Evolutionary conservation across 2,329 filamentous ascomycete genomes (phyloP), one percentile per base, ranked within the genome.

Genomic region (Pezicula neosporulosa): DNA sequence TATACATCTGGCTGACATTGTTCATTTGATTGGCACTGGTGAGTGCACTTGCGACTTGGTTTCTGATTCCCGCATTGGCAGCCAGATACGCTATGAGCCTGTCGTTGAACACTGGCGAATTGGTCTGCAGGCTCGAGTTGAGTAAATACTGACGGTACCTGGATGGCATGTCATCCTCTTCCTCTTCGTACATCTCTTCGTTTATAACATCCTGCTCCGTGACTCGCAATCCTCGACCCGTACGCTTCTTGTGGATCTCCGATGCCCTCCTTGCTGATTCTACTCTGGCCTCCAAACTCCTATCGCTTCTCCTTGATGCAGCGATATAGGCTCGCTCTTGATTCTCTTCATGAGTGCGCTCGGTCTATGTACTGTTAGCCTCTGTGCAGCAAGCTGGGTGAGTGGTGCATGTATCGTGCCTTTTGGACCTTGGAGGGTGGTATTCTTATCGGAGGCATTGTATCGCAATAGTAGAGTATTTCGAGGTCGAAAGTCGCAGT

Each of bases 151-250:
- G 74, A 52, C 83, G 77, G 63, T 85, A 88, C 49, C 83, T 82
- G 54, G 82, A 77, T 1, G 86, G 84, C 21, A 89, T 66, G 51
- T 92, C 88, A 60, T 96, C 89, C 48, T 96, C 91, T 64, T 96
- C 89, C 68, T 96, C 92, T 64, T 96, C 91, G 66, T 97, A 97
- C 90, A 96, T 96, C 67, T 95, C 90, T 67, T 96, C 92, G 56
- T 90, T 91, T 60, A 88, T 76, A 12, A 96, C 91, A 70, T 94
- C 91, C 63, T 94, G 82, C 68, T 92, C 87, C 24, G 87, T 91
- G 52, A 97, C 88, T 60, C 85, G 85, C 53, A 97, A 78, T 2
- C 81, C 83, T 60, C 90, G 88, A 37, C 92, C 93, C 0, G 92
- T 96, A 16, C 91, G 84, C 67, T 86, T 82, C 73, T 91, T 90